Base-by-base conservation (phyloP, 2,329 filamentous ascomycete species). In the Coniochaeta sp. region DNA sequence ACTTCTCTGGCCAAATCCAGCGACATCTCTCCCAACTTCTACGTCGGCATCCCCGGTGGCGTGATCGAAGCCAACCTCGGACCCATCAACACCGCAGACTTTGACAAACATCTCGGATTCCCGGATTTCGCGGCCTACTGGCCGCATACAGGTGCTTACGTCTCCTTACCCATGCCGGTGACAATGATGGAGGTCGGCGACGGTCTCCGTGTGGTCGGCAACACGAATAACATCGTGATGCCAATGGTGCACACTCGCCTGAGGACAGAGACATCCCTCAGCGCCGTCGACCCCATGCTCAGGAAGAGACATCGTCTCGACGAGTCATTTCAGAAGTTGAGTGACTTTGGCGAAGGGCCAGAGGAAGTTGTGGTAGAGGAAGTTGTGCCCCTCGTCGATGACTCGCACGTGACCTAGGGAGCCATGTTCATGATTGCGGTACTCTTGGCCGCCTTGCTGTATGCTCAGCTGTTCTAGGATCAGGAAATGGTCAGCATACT, bases 21-120 rank as follows among this genome's bases (percentile, higher is more conserved):
- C 0, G 78, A 81, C 59, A 56, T 75, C 6, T 78, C 79, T 0
- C 74, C 76, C 3, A 77, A 74, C 8, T 73, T 84, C 50, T 83
- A 81, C 67, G 74, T 77, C 14, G 81, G 81, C 2, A 70, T 83
- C 12, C 74, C 77, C 5, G 79, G 78, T 11, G 74, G 73, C 6
- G 69, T 84, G 1, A 70, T 78, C 7, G 79, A 84, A 63, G 73
- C 77, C 14, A 69, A 61, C 22, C 65, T 77, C 17, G 67, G 69
- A 43, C 66, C 64, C 3, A 36, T 50, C 50, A 3, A 57, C 34
- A n/a, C 22, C 59, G 1, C 47, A 22, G 26, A 31, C 3, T 50
- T 19, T 19, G 64, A 65, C 58, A 57, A 61, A 5, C 26, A 63
- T 17, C 62, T 64, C 6, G 64, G 63, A n/a, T 61, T 61, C 36